phyloP scores from a whole-genome alignment of 371 early-diverging fungal species.

The Saksenaea oblongispora region DNA sequence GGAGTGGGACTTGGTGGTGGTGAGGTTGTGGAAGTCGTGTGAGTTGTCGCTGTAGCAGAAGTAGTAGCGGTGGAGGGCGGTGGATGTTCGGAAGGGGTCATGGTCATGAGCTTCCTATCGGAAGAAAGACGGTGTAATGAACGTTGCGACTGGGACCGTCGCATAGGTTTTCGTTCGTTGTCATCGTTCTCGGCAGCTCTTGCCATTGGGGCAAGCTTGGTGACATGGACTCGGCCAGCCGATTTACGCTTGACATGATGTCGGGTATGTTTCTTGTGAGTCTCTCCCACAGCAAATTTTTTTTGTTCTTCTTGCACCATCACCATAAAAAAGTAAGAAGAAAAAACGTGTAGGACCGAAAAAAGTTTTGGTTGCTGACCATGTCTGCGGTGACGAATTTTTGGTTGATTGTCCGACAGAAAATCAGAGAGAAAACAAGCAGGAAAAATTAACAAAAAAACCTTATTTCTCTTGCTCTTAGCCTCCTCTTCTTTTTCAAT shows the following conservation, averaged over 20 bases:
- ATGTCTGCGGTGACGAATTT: no score
- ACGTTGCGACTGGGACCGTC: slow-evolving; percentile 43
- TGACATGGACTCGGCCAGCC: slow-evolving; percentile 49
- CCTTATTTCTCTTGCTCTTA: no score
- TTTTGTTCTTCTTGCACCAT: slow-evolving; percentile 14
- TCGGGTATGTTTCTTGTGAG: slow-evolving; percentile 33
- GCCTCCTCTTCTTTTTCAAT: no score
- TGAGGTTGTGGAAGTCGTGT: neutral
- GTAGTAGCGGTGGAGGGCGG: slow-evolving; percentile 9
- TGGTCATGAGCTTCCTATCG: neutral
- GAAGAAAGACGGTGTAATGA: slow-evolving; percentile 13
- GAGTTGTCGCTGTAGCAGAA: slow-evolving; percentile 7
- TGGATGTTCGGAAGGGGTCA: slow-evolving; percentile 6
- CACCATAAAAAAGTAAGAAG: neutral
- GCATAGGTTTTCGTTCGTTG: slow-evolving; percentile 27
- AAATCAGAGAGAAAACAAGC: neutral
- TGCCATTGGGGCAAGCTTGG: slow-evolving; percentile 49
- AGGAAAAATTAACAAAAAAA: no score
- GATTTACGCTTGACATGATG: slow-evolving; percentile 54
- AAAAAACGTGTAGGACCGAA: neutral
- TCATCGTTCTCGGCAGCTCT: slow-evolving; percentile 33
- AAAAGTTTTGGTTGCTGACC: neutral
- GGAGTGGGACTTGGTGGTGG: neutral
- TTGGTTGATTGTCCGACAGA: no score
- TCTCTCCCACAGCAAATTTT: slow-evolving; percentile 19